phyloP scores from a whole-genome alignment of 1,284 basidiomycete species.

The Microbotryum silenes-acaulis region DNA sequence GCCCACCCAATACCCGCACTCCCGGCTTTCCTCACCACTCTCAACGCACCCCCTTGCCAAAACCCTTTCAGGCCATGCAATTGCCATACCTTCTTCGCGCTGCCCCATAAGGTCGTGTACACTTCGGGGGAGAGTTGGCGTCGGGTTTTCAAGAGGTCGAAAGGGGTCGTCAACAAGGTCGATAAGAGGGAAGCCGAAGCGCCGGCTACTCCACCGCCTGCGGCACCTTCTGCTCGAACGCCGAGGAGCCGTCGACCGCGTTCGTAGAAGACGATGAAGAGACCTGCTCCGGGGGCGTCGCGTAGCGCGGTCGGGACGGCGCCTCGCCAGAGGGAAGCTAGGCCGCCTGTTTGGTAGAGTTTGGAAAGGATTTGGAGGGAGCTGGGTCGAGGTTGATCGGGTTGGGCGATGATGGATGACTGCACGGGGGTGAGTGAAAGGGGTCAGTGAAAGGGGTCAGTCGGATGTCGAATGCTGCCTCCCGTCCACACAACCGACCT shows the following conservation, averaged over 20 bases:
- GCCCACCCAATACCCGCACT: conserved; percentile 88
- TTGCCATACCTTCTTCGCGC: conserved; percentile 20
- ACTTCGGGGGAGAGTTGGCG: conserved; percentile 27
- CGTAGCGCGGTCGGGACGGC: conserved; percentile 68
- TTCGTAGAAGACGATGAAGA: conserved; percentile 90
- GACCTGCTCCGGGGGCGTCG: conserved; percentile 91
- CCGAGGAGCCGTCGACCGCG: conserved; percentile 22
- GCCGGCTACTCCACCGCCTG: conserved; percentile 26
- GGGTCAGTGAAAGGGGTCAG: not conserved
- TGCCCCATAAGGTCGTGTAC: conserved; percentile 22
- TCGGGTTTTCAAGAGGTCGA: conserved; percentile 37
- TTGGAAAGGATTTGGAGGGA: conserved; percentile 9
- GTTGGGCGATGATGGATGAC: not conserved
- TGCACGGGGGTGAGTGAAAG: not conserved
- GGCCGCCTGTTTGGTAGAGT: conserved; percentile 21
- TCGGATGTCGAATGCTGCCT: no score
- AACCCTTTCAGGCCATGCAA: conserved; percentile 51
- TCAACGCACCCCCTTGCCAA: conserved; percentile 74
- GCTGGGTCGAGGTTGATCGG: conserved; percentile 8
- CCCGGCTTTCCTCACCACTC: conserved; percentile 78
- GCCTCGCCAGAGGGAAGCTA: conserved; percentile 48
- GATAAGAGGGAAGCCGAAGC: conserved; percentile 33
- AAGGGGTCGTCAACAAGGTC: conserved; percentile 36
- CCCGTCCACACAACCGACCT: conserved; percentile 51
- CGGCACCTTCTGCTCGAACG: conserved; percentile 16